Percentiles rank a stretch among this genome's conserved stretches.
phyloP scores from a whole-genome alignment of 2,329 filamentous ascomycete species.

The Ilyonectria sp. region DNA sequence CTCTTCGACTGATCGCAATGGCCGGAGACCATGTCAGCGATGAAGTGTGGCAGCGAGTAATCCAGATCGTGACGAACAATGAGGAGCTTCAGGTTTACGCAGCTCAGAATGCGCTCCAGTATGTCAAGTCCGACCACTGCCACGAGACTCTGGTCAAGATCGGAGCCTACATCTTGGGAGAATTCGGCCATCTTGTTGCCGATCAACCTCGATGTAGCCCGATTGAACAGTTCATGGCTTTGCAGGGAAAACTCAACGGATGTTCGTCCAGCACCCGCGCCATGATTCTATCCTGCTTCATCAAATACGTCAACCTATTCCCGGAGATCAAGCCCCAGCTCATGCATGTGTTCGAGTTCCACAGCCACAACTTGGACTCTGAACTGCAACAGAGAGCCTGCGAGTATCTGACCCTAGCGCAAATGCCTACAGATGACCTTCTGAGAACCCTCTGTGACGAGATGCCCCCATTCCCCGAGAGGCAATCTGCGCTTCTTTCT shows the following conservation, averaged over 20 bases:
- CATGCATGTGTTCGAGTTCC: slow-evolving; percentile 89
- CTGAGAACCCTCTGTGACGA: slow-evolving; percentile 96
- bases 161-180: slow-evolving; percentile 93
- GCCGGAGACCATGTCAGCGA: slow-evolving; percentile 99
- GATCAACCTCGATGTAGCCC: slow-evolving; percentile 94
- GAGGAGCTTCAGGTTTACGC: slow-evolving; percentile 98
- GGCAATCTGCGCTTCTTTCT: slow-evolving; percentile 91
- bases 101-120: slow-evolving; percentile 91
- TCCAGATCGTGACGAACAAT: slow-evolving; percentile 99
- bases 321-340: slow-evolving; percentile 98
- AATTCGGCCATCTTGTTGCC: slow-evolving; percentile 96
- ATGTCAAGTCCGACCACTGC: slow-evolving; percentile 92
- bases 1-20: slow-evolving; percentile 92
- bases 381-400: slow-evolving; percentile 97
- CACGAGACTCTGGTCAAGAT: slow-evolving; percentile 99
- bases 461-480: slow-evolving; percentile 98
- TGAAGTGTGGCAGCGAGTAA: slow-evolving; percentile 98
- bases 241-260: slow-evolving; percentile 90
- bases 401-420: slow-evolving; percentile 91
- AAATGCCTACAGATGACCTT: slow-evolving; percentile 89
- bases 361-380: slow-evolving; percentile 94
- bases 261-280: slow-evolving; percentile 92
- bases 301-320: slow-evolving; percentile 99
- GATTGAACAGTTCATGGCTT: slow-evolving; percentile 95
- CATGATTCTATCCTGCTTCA: slow-evolving; percentile 94